These are phyloP conservation scores for Talaromyces sp. DNA, from an alignment of 2,329 filamentous ascomycete species.

Conservation along the genomic window DNA sequence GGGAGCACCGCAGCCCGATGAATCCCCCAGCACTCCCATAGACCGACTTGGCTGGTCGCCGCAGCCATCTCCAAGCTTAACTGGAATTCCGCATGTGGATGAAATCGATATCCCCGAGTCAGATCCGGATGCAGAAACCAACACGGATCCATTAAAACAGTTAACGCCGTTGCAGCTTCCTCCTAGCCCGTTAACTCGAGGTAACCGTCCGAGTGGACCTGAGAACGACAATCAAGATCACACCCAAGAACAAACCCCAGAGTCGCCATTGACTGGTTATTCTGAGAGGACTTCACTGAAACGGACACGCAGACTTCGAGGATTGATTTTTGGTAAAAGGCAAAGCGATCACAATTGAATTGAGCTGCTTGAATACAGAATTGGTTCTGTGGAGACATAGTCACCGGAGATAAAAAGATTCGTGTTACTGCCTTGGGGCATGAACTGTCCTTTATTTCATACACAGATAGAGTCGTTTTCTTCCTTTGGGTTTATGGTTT, in stretches of 20 bases:
- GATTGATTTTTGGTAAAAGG: conserved; percentile 5
- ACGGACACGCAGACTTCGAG: conserved; percentile 5
- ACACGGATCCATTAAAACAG: conserved; percentile 3
- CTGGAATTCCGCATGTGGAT: background rate
- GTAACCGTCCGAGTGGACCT: conserved; percentile 21
- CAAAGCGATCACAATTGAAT: background rate
- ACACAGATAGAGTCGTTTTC: background rate
- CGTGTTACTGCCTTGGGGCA: background rate
- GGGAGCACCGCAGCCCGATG: background rate
- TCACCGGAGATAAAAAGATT: background rate
- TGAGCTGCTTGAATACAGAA: background rate
- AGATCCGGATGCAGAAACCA: background rate
- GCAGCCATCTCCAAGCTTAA: background rate
- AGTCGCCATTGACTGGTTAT: conserved; percentile 1
- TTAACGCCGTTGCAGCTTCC: conserved; percentile 6
- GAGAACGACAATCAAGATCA: conserved; percentile 1
- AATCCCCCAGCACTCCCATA: background rate
- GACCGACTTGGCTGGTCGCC: background rate
- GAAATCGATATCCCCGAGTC: background rate
- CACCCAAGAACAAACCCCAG: background rate
- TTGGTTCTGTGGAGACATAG: background rate
- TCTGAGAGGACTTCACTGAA: background rate
- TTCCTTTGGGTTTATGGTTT: background rate
- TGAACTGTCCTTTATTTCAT: background rate
- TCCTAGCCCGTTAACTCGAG: conserved; percentile 30